These are phyloP conservation scores for Diplotaxis tenuifolia DNA, from an alignment of 345 rosid species.

Conservation along the genomic window DNA sequence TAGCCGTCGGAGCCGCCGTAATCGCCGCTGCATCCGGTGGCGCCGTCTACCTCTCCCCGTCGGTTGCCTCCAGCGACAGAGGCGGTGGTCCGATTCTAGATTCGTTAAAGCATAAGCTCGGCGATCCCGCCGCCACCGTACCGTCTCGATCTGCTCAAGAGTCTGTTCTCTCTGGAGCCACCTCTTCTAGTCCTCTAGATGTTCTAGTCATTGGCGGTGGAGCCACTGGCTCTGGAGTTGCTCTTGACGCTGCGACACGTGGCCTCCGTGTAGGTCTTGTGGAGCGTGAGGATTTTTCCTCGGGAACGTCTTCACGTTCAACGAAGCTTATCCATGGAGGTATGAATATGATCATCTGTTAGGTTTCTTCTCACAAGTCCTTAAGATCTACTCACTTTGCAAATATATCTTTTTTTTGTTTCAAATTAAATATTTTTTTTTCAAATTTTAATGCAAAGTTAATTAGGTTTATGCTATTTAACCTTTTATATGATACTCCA, in stretches of 20 bases:
- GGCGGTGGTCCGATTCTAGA: conserved; percentile 48
- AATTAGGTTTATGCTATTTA: too few species aligned
- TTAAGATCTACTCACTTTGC: too few species aligned
- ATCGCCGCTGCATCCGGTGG: conserved; percentile 47
- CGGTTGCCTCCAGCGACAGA: conserved; percentile 54
- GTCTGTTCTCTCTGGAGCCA: conserved; percentile 55
- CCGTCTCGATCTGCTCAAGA: conserved; percentile 78
- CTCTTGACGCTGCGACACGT: conserved; percentile 86
- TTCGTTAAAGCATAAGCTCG: conserved; percentile 46
- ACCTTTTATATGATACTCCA: too few species aligned
- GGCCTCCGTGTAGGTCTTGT: conserved; percentile 92
- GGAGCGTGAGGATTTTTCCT: conserved; percentile 93
- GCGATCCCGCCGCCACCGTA: conserved; percentile 49
- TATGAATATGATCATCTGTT: conserved; percentile 24
- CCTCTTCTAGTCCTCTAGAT: conserved; percentile 64
- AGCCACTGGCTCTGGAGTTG: conserved; percentile 96
- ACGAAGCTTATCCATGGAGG: conserved; percentile 98
- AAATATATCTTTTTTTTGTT: too few species aligned
- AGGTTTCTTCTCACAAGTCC: too few species aligned
- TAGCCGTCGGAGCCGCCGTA: conserved; percentile 47
- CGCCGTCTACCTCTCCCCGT: conserved; percentile 39
- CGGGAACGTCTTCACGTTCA: conserved; percentile 94
- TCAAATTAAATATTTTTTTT: too few species aligned
- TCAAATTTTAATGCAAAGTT: too few species aligned
- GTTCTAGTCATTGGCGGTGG: conserved; percentile 93